Evolutionary conservation across 1,139 yeast genomes (phyloP), one percentile per base, ranked within the genome.

Genomic region (Saccharomycopsis hybrid): DNA sequence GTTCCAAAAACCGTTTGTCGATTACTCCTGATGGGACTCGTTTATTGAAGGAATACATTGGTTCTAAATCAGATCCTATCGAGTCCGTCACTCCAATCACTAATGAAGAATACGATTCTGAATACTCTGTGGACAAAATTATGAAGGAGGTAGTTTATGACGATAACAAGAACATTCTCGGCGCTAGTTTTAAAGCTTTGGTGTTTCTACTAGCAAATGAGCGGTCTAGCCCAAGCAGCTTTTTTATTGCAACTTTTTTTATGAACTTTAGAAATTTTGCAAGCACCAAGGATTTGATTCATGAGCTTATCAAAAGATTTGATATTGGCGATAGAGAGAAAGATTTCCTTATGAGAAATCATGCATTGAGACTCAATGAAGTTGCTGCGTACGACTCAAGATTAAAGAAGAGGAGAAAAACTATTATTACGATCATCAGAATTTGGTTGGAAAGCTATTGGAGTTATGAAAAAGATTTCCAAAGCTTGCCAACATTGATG

Each of bases 381-480:
- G 13, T 35, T 3, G 35, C 49, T 4, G 64, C 74, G 32, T 55
- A 67, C 57, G 78, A 78, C 55, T 69, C 80, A 25, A 72, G 74
- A 52, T 60, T 83, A 48, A 80, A 81, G 59, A 80, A 75, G 57
- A 73, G 95, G 62, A 71, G 95, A 59, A 76, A 80, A 54, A 67
- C 83, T 50, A 79, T 87, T 41, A 79, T 82, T 56, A 78, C 76
- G 58, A 71, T 85, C 65, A 79, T 88, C 59, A 85, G 80, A 60
- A 69, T 80, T 47, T 90, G 97, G 97, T 67, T 89, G 65, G 95
- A 87, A 64, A 82, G 92, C 49, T 88, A 84, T 62, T 90, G 96
- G 96, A 77, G 80, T 57, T 77, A 73, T 50, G 73, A 76, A 35
- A 59, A 69, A 11, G 96, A 88, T 61, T 77, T 75, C 55, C 69